phyloP scores from a whole-genome alignment of 306 rosid species.

The Macrotyloma uniflorum region DNA sequence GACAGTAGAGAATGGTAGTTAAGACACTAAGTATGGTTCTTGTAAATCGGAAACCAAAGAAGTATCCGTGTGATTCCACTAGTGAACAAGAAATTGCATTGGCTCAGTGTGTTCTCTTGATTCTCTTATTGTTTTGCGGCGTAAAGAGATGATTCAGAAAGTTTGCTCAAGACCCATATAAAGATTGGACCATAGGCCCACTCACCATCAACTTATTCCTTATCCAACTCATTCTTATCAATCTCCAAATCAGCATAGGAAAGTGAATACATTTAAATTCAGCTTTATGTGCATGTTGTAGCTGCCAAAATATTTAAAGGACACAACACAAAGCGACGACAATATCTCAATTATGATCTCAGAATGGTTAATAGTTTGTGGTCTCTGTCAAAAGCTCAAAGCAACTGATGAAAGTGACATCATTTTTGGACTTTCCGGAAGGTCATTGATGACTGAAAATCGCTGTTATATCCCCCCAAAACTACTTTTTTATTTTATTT shows the following conservation, averaged over 20 bases:
- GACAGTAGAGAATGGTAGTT: no score
- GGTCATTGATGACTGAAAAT: conserved; percentile 31
- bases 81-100: not conserved
- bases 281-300: conserved; percentile 20
- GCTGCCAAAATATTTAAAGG: conserved; percentile 27
- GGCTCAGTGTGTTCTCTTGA: not conserved
- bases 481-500: not conserved
- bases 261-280: conserved; percentile 34
- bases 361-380: conserved; percentile 30
- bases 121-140: not conserved
- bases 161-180: conserved; percentile 5
- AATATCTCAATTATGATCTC: conserved; percentile 36
- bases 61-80: not conserved
- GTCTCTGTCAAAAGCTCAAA: conserved; percentile 41
- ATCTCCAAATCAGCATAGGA: conserved; percentile 31
- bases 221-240: conserved; percentile 12
- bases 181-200: conserved; percentile 20
- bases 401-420: conserved; percentile 41
- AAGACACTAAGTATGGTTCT: not conserved
- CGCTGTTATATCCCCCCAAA: conserved; percentile 8
- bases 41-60: not conserved
- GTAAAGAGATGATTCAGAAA: not conserved
- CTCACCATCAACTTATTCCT: not conserved
- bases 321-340: conserved; percentile 43
- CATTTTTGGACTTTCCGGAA: conserved; percentile 30